Conservation (phyloP, 2,329 filamentous ascomycete genomes). For the Thielaviopsis euricoi region DNA sequence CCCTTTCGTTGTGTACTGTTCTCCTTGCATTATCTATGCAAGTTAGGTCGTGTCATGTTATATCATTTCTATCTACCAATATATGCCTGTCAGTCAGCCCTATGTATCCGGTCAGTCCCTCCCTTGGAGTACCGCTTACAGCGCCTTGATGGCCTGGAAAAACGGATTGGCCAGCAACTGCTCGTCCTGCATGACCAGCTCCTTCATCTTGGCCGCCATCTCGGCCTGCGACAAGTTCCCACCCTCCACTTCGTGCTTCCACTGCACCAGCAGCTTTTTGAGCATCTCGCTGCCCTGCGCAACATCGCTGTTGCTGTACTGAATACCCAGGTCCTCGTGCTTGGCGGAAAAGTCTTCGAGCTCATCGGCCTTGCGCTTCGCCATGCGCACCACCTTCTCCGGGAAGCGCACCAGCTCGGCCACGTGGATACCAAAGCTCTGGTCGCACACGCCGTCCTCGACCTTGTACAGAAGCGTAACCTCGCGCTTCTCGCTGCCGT, state of each 20-base stretch:
- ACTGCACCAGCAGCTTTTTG: conserved; percentile 66
- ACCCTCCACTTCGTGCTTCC: conserved; percentile 57
- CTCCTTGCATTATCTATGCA: not conserved
- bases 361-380: conserved; percentile 96
- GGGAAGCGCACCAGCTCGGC: conserved; percentile 94
- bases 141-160: conserved; percentile 46
- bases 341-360: conserved; percentile 86
- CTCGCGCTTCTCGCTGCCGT: conserved; percentile 45
- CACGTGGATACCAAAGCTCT: conserved; percentile 96
- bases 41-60: too few relatives aligned
- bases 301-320: conserved; percentile 69
- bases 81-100: too few relatives aligned
- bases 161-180: conserved; percentile 49
- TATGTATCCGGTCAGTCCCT: too few relatives aligned
- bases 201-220: conserved; percentile 62
- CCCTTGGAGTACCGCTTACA: conserved; percentile 22
- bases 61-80: not conserved
- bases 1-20: not conserved
- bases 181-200: conserved; percentile 59
- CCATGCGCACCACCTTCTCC: conserved; percentile 95
- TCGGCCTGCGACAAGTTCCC: conserved; percentile 52
- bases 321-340: conserved; percentile 42
- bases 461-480: conserved; percentile 96
- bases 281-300: conserved; percentile 74
- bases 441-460: conserved; percentile 85